These are phyloP conservation scores for Hypsizygus ulmarius DNA, from an alignment of 1,284 basidiomycete species.

Conservation along the genomic window DNA sequence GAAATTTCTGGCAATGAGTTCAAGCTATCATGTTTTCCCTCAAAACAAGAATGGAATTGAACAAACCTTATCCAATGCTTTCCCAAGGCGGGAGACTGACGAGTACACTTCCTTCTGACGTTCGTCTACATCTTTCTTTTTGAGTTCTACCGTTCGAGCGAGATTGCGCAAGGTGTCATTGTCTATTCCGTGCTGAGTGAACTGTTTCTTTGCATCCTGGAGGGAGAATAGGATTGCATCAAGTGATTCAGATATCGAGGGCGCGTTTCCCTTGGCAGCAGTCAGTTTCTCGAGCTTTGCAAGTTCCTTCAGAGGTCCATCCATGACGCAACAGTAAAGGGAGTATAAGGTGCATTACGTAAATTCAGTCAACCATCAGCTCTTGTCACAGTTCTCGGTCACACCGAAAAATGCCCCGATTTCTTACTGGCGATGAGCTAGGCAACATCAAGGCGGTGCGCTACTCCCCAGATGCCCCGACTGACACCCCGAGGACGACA, in stretches of 20 bases:
- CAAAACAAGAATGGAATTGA: background rate
- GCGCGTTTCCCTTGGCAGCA: conserved; percentile 50
- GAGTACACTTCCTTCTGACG: conserved; percentile 85
- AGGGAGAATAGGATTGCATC: conserved; percentile 67
- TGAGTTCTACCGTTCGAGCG: conserved; percentile 58
- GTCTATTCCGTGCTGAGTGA: conserved; percentile 52
- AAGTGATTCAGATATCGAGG: conserved; percentile 62
- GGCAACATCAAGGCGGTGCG: conserved; percentile 64
- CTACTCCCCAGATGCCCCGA: conserved; percentile 32
- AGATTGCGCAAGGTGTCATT: conserved; percentile 55
- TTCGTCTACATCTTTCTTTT: conserved; percentile 84
- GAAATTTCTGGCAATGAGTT: conserved; percentile 58
- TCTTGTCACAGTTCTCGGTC: conserved; percentile 2
- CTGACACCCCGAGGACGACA: conserved; percentile 18
- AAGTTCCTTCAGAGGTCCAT: conserved; percentile 70
- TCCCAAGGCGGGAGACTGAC: conserved; percentile 74
- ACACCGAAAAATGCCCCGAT: conserved; percentile 51
- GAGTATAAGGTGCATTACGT: conserved; percentile 7
- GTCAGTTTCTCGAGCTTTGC: conserved; percentile 67
- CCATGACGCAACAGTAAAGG: conserved; percentile 44
- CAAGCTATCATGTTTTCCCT: conserved; percentile 4
- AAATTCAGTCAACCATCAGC: conserved; percentile 3
- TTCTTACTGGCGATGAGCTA: conserved; percentile 70
- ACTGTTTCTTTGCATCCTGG: conserved; percentile 52
- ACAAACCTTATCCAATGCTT: conserved; percentile 83